Evolutionary conservation across 169 alveolate species (phyloP).

Genomic region (Plasmodium adleri): DNA sequence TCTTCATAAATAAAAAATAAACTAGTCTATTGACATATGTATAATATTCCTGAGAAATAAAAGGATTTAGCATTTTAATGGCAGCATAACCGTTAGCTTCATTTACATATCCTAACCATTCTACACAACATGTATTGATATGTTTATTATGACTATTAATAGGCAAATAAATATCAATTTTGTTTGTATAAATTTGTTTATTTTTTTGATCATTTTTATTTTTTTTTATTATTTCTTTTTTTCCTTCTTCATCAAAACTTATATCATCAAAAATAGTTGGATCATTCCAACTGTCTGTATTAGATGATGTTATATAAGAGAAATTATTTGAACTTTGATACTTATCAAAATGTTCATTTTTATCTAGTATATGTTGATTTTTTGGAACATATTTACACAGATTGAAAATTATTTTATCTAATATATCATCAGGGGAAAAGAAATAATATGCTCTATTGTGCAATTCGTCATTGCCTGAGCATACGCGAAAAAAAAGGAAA

Average conservation of each 20-base stretch:
- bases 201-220: too few relatives aligned
- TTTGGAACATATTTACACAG: constrained; percentile 60
- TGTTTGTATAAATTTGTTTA: not conserved
- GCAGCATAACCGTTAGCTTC: constrained; percentile 76
- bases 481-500: not conserved
- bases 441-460: constrained; percentile 51
- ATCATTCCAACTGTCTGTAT: constrained; percentile 38
- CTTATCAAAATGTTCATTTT: not conserved
- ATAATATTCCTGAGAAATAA: constrained; percentile 62
- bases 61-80: constrained; percentile 38
- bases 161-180: not conserved
- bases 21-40: constrained; percentile 62
- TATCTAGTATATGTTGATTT: constrained; percentile 41
- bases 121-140: constrained; percentile 23
- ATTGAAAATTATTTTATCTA: constrained; percentile 51
- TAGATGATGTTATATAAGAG: not conserved
- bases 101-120: constrained; percentile 69
- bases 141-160: constrained; percentile 13
- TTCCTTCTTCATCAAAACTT: constrained; percentile 5
- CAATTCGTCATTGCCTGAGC: constrained; percentile 24
- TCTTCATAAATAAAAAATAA: constrained; percentile 60
- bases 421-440: constrained; percentile 37
- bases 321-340: not conserved
- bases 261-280: constrained; percentile 27
- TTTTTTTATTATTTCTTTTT: constrained; percentile 1